phyloP scores from a whole-genome alignment of 2,329 filamentous ascomycete genomes.

The Raffaelea ambrosiae region DNA sequence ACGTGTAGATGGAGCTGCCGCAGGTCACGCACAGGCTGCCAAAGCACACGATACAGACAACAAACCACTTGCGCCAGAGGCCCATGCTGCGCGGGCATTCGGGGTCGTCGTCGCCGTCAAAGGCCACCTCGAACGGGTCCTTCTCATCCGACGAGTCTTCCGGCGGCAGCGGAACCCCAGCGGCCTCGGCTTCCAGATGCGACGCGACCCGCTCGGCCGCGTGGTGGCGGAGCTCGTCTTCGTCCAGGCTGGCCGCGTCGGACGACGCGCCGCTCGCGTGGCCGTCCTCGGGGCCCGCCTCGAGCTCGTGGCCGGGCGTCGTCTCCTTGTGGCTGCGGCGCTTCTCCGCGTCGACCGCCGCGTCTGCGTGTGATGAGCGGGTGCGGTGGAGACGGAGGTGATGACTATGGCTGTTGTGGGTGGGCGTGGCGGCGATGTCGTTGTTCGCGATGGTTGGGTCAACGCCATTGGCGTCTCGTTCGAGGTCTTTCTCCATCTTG shows the following conservation, averaged over 20 bases:
- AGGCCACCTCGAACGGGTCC: conserved; percentile 60
- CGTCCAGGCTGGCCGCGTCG: conserved; percentile 1
- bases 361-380: too few species aligned
- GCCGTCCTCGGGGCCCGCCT: not conserved
- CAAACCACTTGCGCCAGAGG: conserved; percentile 64
- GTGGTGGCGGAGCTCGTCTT: not conserved
- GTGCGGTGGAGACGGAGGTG: too few species aligned
- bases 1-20: conserved; percentile 81
- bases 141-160: conserved; percentile 12
- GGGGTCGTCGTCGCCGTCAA: conserved; percentile 66
- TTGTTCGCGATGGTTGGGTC: too few species aligned
- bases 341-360: too few species aligned
- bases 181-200: too few species aligned
- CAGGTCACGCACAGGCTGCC: conserved; percentile 66
- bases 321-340: too few species aligned
- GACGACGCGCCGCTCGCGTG: not conserved
- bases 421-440: too few species aligned
- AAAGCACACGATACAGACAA: conserved; percentile 64
- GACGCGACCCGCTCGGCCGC: not conserved
- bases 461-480: too few species aligned
- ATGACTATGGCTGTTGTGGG: too few species aligned
- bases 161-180: too few species aligned
- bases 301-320: too few species aligned
- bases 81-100: conserved; percentile 64
- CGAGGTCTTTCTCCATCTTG: too few species aligned